Percentiles rank a stretch among this genome's conserved stretches.
Conservation (phyloP, 345 rosid genomes). For the Eucalyptus polybractea region DNA sequence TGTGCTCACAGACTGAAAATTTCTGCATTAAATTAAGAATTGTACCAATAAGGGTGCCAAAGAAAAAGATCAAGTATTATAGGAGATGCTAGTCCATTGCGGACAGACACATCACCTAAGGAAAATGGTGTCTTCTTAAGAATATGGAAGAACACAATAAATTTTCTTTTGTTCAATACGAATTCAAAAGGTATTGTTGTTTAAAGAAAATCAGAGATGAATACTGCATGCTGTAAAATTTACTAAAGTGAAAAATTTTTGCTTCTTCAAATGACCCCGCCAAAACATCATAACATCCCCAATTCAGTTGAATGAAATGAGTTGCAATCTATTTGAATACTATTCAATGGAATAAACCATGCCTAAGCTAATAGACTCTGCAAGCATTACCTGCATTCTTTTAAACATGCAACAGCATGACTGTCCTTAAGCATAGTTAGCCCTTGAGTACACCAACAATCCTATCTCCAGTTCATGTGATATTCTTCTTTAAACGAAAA, state of each 20-base stretch:
- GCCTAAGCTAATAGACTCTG: neutral
- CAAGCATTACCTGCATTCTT: neutral
- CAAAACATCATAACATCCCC: neutral
- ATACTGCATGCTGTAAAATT: neutral
- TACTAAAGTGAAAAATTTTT: neutral
- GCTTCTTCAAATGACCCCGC: neutral
- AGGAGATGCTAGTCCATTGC: neutral
- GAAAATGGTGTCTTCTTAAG: neutral
- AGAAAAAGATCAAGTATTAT: neutral
- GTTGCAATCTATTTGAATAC: neutral
- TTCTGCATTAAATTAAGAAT: neutral
- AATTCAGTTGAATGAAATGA: neutral
- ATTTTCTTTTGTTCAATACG: neutral
- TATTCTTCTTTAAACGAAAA: neutral
- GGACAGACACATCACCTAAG: neutral
- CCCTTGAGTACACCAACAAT: neutral
- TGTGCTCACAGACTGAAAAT: neutral
- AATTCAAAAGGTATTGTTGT: neutral
- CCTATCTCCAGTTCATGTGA: neutral
- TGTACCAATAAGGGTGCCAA: neutral
- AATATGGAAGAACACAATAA: neutral
- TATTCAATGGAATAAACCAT: neutral
- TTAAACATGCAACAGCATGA: neutral
- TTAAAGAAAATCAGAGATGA: neutral
- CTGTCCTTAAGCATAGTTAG: neutral